These are phyloP conservation scores for Vitis amurensis DNA, from an alignment of 164 flowering plant species.

Conservation along the genomic window DNA sequence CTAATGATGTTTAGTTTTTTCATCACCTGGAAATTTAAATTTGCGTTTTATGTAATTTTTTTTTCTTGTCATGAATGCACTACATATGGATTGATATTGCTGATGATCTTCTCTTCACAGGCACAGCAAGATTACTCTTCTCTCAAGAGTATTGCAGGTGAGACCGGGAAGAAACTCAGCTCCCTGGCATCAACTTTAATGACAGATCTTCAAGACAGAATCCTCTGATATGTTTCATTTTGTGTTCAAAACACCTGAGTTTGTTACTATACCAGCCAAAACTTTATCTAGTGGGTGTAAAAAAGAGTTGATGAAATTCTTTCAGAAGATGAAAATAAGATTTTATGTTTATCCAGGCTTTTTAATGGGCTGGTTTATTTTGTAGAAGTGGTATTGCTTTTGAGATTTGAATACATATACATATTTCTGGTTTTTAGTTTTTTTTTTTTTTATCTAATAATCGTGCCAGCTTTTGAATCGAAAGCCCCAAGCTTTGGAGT, in stretches of 20 bases:
- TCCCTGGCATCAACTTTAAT: slow-evolving; percentile 75
- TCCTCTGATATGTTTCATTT: slow-evolving; percentile 42
- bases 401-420: background rate
- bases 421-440: background rate
- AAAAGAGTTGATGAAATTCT: slow-evolving; percentile 27
- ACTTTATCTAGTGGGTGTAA: slow-evolving; percentile 29
- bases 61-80: background rate
- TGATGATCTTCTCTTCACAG: slow-evolving; percentile 26
- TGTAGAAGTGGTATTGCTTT: background rate
- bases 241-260: background rate
- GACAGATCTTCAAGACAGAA: slow-evolving; percentile 88
- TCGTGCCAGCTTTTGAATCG: too few species aligned
- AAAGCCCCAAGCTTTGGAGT: background rate
- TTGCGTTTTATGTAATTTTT: too few species aligned
- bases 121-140: slow-evolving; percentile 91
- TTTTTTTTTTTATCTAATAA: too few species aligned
- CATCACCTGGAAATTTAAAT: too few species aligned
- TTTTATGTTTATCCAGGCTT: slow-evolving; percentile 5
- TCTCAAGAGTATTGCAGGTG: slow-evolving; percentile 91
- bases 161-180: slow-evolving; percentile 91
- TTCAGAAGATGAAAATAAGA: slow-evolving; percentile 31
- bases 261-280: slow-evolving; percentile 10
- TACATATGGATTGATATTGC: background rate
- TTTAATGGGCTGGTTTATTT: background rate
- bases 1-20: too few species aligned